Conservation (phyloP, 768 basidiomycete species). For the Exsudoporus frostii region DNA sequence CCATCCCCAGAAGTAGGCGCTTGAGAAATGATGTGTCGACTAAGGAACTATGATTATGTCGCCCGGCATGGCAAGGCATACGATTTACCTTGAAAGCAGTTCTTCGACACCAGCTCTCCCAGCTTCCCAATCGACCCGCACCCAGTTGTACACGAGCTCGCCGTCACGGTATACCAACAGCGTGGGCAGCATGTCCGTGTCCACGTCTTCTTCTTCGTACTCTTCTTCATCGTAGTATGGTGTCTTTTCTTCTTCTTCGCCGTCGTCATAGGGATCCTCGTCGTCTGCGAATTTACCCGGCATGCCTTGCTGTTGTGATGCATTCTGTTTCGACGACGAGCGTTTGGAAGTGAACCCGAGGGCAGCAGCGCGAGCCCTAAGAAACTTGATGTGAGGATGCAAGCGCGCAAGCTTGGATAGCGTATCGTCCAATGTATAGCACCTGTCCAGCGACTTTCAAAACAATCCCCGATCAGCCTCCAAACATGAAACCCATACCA, state of each 20-base stretch:
- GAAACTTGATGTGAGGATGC: conserved; percentile 72
- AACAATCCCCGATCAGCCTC: conserved; percentile 4
- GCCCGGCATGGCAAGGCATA: background rate
- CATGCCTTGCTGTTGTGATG: conserved; percentile 12
- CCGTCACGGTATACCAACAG: conserved; percentile 76
- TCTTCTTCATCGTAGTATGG: conserved; percentile 39
- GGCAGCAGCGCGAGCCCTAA: conserved; percentile 73
- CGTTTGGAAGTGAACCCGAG: conserved; percentile 62
- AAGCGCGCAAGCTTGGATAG: conserved; percentile 66
- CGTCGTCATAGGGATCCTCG: conserved; percentile 48
- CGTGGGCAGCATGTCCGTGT: conserved; percentile 78
- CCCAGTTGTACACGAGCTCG: conserved; percentile 85
- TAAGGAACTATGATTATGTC: background rate
- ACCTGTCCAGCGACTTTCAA: conserved; percentile 73
- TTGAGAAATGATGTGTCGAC: conserved; percentile 27
- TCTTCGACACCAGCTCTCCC: conserved; percentile 66
- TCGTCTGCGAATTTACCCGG: conserved; percentile 31
- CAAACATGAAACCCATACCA: background rate
- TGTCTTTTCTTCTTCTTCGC: conserved; percentile 29
- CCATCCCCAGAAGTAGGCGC: conserved; percentile 25
- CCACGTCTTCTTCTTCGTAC: conserved; percentile 60
- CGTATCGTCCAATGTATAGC: conserved; percentile 65
- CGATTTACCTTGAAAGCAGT: conserved; percentile 53
- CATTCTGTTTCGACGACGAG: conserved; percentile 16
- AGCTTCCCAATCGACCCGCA: conserved; percentile 85